Percentiles rank a stretch among this genome's conserved stretches.
Conservation (phyloP, 1,139 yeast species). For the Candida gigantensis region DNA sequence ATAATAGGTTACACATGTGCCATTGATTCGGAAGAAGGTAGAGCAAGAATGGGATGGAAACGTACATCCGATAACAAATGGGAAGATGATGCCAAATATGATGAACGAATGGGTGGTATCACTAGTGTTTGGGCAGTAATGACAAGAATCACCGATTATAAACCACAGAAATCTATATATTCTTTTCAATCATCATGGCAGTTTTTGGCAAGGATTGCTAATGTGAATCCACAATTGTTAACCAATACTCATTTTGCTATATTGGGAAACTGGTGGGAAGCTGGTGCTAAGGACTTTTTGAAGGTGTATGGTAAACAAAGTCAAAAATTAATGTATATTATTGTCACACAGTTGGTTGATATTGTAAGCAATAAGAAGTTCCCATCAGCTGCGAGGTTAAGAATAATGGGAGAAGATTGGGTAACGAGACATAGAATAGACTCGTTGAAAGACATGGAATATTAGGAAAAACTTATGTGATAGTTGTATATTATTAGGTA, state of each 20-base stretch:
- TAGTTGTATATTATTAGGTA: no score
- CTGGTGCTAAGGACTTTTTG: slow-evolving; percentile 60
- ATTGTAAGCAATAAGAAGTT: slow-evolving; percentile 49
- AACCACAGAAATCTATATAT: slow-evolving; percentile 19
- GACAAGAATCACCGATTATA: slow-evolving; percentile 40
- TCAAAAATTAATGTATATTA: slow-evolving; percentile 51
- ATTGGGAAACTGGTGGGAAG: slow-evolving; percentile 91
- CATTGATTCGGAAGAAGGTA: slow-evolving; percentile 81
- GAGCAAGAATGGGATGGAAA: slow-evolving; percentile 86
- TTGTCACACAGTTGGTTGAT: slow-evolving; percentile 45
- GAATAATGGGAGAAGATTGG: slow-evolving; percentile 81
- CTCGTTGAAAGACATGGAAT: slow-evolving; percentile 54
- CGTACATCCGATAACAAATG: slow-evolving; percentile 58
- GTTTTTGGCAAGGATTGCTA: slow-evolving; percentile 68
- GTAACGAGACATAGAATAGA: slow-evolving; percentile 42
- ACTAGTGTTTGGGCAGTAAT: slow-evolving; percentile 78
- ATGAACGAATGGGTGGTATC: slow-evolving; percentile 86
- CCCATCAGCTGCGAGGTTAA: slow-evolving; percentile 78
- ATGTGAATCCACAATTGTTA: slow-evolving; percentile 50
- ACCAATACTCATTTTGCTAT: slow-evolving; percentile 72
- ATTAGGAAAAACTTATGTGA: no score
- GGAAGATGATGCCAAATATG: slow-evolving; percentile 77
- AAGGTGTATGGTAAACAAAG: slow-evolving; percentile 70
- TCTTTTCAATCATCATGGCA: slow-evolving; percentile 64
- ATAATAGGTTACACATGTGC: slow-evolving; percentile 77